Evolutionary conservation across 305 asterid genomes (phyloP).

Genomic region (Stenogyne calaminthoides): DNA sequence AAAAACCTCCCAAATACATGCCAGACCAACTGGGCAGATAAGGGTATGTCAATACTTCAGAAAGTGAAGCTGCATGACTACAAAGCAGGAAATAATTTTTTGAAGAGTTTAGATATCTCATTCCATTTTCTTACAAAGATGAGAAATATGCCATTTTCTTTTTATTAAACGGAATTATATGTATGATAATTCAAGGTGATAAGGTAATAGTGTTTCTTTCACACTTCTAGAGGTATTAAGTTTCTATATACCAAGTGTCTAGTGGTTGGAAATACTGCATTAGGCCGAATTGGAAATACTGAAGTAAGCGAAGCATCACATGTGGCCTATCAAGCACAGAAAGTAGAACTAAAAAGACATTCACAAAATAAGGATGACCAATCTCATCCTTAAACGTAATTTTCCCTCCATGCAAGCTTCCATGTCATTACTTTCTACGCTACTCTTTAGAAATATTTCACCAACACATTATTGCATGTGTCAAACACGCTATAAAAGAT

Average conservation of each 20-base stretch:
- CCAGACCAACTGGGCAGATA: not conserved
- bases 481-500: constrained; percentile 2
- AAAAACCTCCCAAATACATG: not conserved
- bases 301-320: not conserved
- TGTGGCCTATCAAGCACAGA: not conserved
- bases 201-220: not conserved
- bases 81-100: not conserved
- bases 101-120: not conserved
- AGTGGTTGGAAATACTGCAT: too few species aligned
- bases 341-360: not conserved
- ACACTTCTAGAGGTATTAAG: not conserved
- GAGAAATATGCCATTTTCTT: not conserved
- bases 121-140: not conserved
- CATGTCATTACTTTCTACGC: not conserved
- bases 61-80: not conserved
- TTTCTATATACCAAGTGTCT: not conserved
- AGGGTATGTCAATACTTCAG: not conserved
- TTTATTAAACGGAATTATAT: not conserved
- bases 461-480: not conserved
- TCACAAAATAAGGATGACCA: not conserved
- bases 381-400: not conserved
- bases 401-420: not conserved
- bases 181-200: not conserved
- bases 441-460: constrained; percentile 7
- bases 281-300: not conserved